Base-by-base conservation (phyloP, 345 rosid species). In the Eucalyptus sideroxylon region DNA sequence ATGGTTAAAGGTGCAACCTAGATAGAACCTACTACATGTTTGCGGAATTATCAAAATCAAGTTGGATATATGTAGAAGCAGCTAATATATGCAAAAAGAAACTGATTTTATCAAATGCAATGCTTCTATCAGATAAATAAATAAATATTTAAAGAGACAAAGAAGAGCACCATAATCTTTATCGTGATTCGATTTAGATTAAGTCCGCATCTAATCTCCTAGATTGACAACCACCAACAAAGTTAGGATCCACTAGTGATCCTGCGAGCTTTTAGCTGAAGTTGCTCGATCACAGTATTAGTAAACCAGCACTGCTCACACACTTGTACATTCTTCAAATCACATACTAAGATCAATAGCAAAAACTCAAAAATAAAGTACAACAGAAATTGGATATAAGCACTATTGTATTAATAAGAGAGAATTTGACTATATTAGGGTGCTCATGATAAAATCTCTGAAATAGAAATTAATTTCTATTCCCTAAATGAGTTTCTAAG, bases 401-500 rank as follows among this genome's bases (percentile, higher is more conserved):
- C 16, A 62, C 9, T 14, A 27, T 27, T 0, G 1, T 14, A 12
- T 30, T 60, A 60, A 27, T 27, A 12, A 62, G 69, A 27, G 17
- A 6, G 8, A 30, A 12, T 31, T 12, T 30, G 34, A 27, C 8
- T 27, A 62, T 6, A 13, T 62, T 30, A 30, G 17, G 8, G 3
- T 1, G 2, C 2, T 9, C 10, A 53, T 53, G 59, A 53, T 21
- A 53, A 21, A 53, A 21, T 53, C 1, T 53, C 0, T 21, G 0
- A 2, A 53, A 53, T 53, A 19, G 0, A 53, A 8, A 53, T 19
- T 2, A 53, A 53, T 53, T 19, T 53, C 5, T 53, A 53, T 53
- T 53, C 26, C 0, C 0, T 0, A 2, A 0, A 53, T 0, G 11
- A 53, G 26, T 19, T 53, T 53, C 0, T 4, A 2, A 53, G 1